Evolutionary conservation across 2,329 filamentous ascomycete genomes (phyloP).

Genomic region (Verticillium isaacii): DNA sequence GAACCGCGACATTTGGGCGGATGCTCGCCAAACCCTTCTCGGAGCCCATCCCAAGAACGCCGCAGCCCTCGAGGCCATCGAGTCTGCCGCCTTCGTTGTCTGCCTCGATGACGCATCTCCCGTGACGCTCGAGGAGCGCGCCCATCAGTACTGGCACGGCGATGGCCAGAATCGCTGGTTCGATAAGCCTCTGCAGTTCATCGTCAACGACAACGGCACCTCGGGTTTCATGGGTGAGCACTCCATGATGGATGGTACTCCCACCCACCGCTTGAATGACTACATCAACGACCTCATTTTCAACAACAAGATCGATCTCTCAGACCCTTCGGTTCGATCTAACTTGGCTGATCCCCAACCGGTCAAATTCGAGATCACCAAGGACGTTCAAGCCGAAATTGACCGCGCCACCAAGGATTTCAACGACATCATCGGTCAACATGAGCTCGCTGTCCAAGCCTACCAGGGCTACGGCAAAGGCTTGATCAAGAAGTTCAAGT

Average conservation of each 20-base stretch:
- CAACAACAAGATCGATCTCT: conserved; percentile 89
- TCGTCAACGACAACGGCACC: conserved; percentile 96
- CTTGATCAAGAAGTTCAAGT: conserved; percentile 99
- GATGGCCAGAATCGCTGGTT: conserved; percentile 95
- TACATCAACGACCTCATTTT: conserved; percentile 89
- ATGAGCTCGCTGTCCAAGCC: conserved; percentile 89
- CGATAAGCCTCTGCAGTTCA: conserved; percentile 97
- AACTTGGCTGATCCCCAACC: conserved; percentile 75
- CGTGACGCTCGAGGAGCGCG: conserved; percentile 91
- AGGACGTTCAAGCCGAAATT: conserved; percentile 72
- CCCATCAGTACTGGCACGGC: conserved; percentile 96
- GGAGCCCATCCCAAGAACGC: conserved; percentile 75
- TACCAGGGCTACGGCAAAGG: conserved; percentile 98
- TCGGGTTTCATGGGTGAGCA: conserved; percentile 98
- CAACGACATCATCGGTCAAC: conserved; percentile 71
- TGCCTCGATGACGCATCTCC: conserved; percentile 90
- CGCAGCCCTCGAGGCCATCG: conserved; percentile 71
- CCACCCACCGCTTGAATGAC: conserved; percentile 95
- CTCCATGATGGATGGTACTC: conserved; percentile 99
- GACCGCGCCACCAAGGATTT: conserved; percentile 77
- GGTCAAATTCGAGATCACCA: conserved; percentile 73
- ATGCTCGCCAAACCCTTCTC: conserved; percentile 72
- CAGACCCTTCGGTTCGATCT: conserved; percentile 70
- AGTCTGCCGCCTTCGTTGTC: conserved; percentile 84
- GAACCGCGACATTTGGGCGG: conserved; percentile 90